Conservation (phyloP, 2,329 filamentous ascomycete genomes). For the Rhytidhysteron rufulum region DNA sequence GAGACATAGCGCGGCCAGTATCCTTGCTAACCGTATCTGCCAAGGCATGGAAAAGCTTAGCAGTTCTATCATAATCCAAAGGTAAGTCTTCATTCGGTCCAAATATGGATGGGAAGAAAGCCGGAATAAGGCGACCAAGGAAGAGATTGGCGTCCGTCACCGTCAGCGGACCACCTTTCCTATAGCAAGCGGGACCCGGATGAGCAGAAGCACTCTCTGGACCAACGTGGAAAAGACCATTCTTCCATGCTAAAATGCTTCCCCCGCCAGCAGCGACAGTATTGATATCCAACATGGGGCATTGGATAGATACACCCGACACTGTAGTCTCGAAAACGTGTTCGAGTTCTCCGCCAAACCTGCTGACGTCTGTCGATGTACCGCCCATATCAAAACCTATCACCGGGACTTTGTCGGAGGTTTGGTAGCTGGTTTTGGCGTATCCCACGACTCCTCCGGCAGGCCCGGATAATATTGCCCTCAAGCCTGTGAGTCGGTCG, state of each 20-base stretch:
- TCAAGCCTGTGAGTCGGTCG: constrained; percentile 25
- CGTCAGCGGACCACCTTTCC: constrained; percentile 33
- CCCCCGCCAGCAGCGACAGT: constrained; percentile 46
- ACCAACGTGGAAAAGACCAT: constrained; percentile 21
- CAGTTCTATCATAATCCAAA: constrained; percentile 41
- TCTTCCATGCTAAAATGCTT: constrained; percentile 32
- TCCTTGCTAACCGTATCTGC: constrained; percentile 42
- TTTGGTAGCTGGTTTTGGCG: constrained; percentile 27
- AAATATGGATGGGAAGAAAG: constrained; percentile 31
- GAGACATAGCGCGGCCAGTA: constrained; percentile 20
- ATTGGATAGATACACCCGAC: constrained; percentile 25
- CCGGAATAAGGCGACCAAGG: constrained; percentile 26
- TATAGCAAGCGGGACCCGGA: constrained; percentile 31
- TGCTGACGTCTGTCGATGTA: constrained; percentile 30
- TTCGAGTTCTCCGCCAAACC: constrained; percentile 26
- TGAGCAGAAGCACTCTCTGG: constrained; percentile 35
- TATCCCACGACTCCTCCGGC: constrained; percentile 33
- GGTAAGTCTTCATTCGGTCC: constrained; percentile 28
- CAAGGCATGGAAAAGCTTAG: constrained; percentile 41
- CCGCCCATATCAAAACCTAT: constrained; percentile 30
- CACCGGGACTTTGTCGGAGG: constrained; percentile 19
- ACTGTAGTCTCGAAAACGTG: constrained; percentile 29
- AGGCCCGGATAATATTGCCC: constrained; percentile 29
- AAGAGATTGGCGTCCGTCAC: constrained; percentile 34
- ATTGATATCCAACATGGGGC: constrained; percentile 29